A percentile compares a stretch with the other conserved stretches of the same genome.
Evolutionary conservation across 129 eudicot genomes (phyloP).

Genomic region (carrot (Daucus carota)): DNA sequence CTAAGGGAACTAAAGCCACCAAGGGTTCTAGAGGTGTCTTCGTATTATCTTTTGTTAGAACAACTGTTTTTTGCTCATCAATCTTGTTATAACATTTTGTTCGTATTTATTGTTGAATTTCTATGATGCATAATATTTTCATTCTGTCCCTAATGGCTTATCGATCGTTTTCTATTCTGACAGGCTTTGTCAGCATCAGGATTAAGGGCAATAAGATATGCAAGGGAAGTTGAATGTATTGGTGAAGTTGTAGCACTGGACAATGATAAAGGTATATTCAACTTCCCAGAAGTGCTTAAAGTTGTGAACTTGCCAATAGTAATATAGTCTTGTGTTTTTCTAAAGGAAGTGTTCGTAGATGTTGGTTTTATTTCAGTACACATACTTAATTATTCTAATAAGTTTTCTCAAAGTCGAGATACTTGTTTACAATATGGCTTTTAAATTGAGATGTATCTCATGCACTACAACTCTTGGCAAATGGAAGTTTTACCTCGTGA

Average conservation of each 20-base stretch:
- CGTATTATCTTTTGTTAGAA: background rate
- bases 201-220: constrained; percentile 53
- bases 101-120: background rate
- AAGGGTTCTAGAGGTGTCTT: constrained; percentile 51
- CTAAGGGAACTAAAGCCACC: constrained; percentile 46
- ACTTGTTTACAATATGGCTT: background rate
- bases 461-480: background rate
- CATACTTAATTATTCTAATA: background rate
- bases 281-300: background rate
- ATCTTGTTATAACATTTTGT: background rate
- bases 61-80: background rate
- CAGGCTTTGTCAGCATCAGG: constrained; percentile 64
- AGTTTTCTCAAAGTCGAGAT: background rate
- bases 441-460: background rate
- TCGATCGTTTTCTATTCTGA: background rate
- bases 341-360: background rate
- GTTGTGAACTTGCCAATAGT: background rate
- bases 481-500: background rate
- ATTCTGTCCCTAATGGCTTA: background rate
- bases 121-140: background rate
- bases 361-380: too few species aligned
- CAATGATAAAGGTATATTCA: constrained; percentile 57
- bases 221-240: constrained; percentile 53
- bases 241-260: constrained; percentile 70
- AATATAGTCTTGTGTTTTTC: background rate